A percentile compares a stretch with the other conserved stretches of the same genome.
Evolutionary conservation across 768 basidiomycete genomes (phyloP).

Genomic region (Trametes gibbosa): DNA sequence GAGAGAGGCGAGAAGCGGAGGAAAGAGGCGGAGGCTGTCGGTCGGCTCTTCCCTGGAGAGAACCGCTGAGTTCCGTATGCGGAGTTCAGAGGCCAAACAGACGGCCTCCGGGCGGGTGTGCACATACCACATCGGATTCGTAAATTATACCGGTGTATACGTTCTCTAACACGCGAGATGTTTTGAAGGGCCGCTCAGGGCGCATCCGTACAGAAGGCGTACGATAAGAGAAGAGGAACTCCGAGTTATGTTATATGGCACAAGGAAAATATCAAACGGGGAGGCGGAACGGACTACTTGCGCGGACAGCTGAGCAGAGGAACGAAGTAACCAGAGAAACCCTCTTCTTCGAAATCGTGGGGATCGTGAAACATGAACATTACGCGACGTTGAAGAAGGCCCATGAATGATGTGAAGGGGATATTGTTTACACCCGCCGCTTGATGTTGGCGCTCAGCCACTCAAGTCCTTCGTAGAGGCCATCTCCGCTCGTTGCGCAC

Average conservation of each 20-base stretch:
- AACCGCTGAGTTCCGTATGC: constrained; percentile 25
- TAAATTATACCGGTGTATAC: constrained; percentile 27
- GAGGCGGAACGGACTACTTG: constrained; percentile 13
- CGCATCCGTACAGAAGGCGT: constrained; percentile 17
- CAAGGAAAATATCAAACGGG: constrained; percentile 12
- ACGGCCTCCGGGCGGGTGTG: background rate
- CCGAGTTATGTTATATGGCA: constrained; percentile 28
- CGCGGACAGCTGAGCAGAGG: constrained; percentile 18
- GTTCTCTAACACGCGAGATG: constrained; percentile 24
- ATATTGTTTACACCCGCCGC: constrained; percentile 62
- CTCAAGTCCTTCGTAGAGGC: constrained; percentile 97
- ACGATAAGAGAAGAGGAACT: constrained; percentile 20
- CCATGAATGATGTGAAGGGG: constrained; percentile 46
- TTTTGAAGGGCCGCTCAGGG: constrained; percentile 25
- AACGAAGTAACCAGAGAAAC: constrained; percentile 17
- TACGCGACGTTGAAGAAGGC: constrained; percentile 33
- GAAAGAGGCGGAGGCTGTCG: constrained; percentile 77
- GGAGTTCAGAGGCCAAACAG: too few species aligned
- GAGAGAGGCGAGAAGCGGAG: constrained; percentile 70
- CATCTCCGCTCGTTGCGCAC: constrained; percentile 97
- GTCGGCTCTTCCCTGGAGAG: constrained; percentile 70
- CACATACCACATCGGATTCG: constrained; percentile 15
- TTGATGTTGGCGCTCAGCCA: constrained; percentile 94
- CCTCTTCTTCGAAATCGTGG: constrained; percentile 36
- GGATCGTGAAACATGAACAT: constrained; percentile 53